Evolutionary conservation across 2,329 filamentous ascomycete species (phyloP), one percentile per base, ranked within the genome.

Genomic region (Alternaria postmessia): DNA sequence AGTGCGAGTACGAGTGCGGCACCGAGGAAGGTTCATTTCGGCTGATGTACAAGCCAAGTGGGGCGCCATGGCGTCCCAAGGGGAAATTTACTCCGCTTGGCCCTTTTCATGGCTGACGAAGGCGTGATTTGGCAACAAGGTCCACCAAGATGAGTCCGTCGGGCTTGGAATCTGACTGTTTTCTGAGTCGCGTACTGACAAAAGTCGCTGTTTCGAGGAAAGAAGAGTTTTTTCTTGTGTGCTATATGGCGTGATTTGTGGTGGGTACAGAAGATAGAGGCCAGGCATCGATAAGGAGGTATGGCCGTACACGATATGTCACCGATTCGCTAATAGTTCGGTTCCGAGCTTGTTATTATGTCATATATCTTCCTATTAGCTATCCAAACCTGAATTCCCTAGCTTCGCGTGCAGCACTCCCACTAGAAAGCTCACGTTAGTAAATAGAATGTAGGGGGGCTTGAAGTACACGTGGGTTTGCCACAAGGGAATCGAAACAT

Each of bases 391-490:
- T 0, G 28, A 11, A 16, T 36, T 36, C 14, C 6, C 12, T 36
- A 36, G 11, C 11, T 5, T 36, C 5, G 12, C 6, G 14, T 6
- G 5, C 32, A 36, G 32, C 32, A 36, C 12, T 36, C 11, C 12
- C 14, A 36, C 32, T 36, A 36, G 32, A 7, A 36, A 36, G 4
- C 4, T 14, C 0, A 16, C 14, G 5, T 36, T 36, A 36, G 32
- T 36, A 1, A 0, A 12, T 36, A 3, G 5, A 16, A 36, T 7
- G 0, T 14, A 36, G 0, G 2, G 0, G 12, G 5, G 32, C 14
- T 34, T 16, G 32, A 11, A 30, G 28, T 5, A 1, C 28, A 30
- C 8, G 3, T 30, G 8, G 28, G 3, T 2, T 4, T 1, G 11
- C 11, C 8, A 5, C 9, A 1, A 30, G 28, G 28, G 4, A 5